These are phyloP conservation scores for Barbatosphaeria neglecta DNA, from an alignment of 495 filamentous ascomycete genomes.

Conservation along the genomic window DNA sequence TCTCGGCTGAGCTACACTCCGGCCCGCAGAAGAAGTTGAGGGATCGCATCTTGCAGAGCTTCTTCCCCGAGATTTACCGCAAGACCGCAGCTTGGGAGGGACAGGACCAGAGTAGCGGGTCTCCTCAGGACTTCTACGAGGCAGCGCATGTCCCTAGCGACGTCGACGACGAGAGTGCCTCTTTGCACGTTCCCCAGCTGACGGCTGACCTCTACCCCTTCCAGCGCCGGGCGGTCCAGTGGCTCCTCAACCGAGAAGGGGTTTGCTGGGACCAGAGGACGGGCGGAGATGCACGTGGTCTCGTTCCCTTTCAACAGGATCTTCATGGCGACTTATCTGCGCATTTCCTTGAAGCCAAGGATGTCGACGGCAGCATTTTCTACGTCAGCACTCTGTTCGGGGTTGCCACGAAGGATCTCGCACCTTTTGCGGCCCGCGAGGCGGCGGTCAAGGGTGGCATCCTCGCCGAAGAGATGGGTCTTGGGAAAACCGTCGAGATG, in stretches of 20 bases:
- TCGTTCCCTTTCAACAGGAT: constrained; percentile 1
- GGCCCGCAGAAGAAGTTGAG: constrained; percentile 2
- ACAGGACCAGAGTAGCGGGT: constrained; percentile 8
- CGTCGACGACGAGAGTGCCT: constrained; percentile 8
- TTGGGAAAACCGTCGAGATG: constrained; percentile 90
- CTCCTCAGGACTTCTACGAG: constrained; percentile 33
- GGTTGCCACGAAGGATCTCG: constrained; percentile 42
- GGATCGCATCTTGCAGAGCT: constrained; percentile 10
- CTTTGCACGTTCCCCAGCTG: constrained; percentile 16
- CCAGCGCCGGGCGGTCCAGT: constrained; percentile 31
- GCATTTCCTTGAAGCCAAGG: constrained; percentile 10
- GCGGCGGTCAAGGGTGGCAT: constrained; percentile 48
- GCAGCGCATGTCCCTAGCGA: constrained; percentile 25
- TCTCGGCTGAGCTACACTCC: not conserved
- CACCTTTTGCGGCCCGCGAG: constrained; percentile 30
- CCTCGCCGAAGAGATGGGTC: constrained; percentile 90
- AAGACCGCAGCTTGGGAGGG: not conserved
- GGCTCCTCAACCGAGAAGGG: constrained; percentile 33
- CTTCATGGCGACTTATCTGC: not conserved
- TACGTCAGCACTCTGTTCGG: constrained; percentile 54
- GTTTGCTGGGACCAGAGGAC: constrained; percentile 16
- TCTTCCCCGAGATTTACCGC: constrained; percentile 10
- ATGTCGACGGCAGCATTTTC: constrained; percentile 17
- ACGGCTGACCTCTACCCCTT: constrained; percentile 30
- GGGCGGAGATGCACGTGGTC: not conserved